Conservation (phyloP, 352 stramenopile species). For the Phytophthora ohioensis region DNA sequence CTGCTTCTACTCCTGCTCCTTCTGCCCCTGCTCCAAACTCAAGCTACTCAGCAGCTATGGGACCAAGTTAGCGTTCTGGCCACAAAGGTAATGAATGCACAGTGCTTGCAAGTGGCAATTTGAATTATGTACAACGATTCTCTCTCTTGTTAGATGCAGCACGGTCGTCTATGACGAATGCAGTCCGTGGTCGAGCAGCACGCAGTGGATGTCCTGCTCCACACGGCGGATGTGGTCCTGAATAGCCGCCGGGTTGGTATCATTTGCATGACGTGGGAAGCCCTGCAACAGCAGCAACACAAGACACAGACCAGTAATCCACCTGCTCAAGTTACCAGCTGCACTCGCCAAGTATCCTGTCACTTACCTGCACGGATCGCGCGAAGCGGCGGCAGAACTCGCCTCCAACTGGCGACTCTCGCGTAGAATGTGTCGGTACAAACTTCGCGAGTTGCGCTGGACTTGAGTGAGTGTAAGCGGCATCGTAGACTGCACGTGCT, state of each 20-base stretch:
- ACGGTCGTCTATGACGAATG: conserved; percentile 9
- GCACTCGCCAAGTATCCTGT: neutral
- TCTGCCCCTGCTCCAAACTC: neutral
- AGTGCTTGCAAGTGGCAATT: neutral
- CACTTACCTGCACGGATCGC: conserved; percentile 37
- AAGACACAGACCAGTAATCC: neutral
- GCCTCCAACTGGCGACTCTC: conserved; percentile 48
- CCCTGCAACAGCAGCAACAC: conserved; percentile 33
- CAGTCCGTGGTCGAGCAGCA: conserved; percentile 48
- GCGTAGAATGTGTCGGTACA: conserved; percentile 60
- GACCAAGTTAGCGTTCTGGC: neutral
- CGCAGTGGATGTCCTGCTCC: conserved; percentile 60
- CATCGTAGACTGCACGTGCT: conserved; percentile 7
- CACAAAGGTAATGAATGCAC: neutral
- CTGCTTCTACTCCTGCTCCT: neutral
- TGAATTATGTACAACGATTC: neutral
- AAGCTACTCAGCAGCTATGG: neutral
- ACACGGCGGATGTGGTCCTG: conserved; percentile 44
- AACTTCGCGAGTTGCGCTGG: conserved; percentile 34
- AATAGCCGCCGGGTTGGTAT: conserved; percentile 46
- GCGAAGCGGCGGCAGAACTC: conserved; percentile 60
- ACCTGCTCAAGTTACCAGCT: neutral
- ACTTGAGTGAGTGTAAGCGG: conserved; percentile 20
- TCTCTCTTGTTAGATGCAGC: conserved; percentile 4
- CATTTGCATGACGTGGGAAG: conserved; percentile 46